Conservation (phyloP, 306 rosid genomes). For the Rubus parviflorus region DNA sequence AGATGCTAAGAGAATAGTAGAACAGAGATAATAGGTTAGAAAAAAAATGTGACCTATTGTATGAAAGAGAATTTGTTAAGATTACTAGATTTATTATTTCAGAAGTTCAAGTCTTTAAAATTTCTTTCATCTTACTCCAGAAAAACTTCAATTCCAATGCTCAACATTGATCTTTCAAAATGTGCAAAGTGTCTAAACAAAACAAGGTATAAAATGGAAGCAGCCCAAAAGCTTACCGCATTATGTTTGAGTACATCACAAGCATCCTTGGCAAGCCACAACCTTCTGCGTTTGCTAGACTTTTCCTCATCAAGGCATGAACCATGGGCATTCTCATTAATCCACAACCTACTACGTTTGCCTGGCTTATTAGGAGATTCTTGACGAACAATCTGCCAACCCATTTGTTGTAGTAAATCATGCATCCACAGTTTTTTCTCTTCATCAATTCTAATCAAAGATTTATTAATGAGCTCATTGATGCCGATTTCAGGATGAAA, state of each 20-base stretch:
- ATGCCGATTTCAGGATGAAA: slow-evolving; percentile 13
- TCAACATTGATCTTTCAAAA: no score
- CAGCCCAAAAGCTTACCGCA: background rate
- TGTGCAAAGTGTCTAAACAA: no score
- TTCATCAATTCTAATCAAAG: slow-evolving; percentile 6
- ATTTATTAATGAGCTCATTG: background rate
- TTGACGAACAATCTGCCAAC: slow-evolving; percentile 8
- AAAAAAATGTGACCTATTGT: background rate
- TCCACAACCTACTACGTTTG: slow-evolving; percentile 22
- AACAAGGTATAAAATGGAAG: background rate
- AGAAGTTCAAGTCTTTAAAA: no score
- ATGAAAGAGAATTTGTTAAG: background rate
- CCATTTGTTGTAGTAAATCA: slow-evolving; percentile 27
- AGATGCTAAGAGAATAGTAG: background rate
- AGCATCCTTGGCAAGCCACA: background rate
- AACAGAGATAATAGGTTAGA: background rate
- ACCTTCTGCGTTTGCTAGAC: background rate
- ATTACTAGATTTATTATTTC: no score
- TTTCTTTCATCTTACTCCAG: no score
- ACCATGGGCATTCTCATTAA: background rate
- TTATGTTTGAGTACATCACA: background rate
- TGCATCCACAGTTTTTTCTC: slow-evolving; percentile 18
- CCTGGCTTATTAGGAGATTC: background rate
- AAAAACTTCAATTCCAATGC: no score
- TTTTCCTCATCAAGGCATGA: background rate